phyloP scores from a whole-genome alignment of 1,284 basidiomycete genomes.

The Pseudozyma sp. region DNA sequence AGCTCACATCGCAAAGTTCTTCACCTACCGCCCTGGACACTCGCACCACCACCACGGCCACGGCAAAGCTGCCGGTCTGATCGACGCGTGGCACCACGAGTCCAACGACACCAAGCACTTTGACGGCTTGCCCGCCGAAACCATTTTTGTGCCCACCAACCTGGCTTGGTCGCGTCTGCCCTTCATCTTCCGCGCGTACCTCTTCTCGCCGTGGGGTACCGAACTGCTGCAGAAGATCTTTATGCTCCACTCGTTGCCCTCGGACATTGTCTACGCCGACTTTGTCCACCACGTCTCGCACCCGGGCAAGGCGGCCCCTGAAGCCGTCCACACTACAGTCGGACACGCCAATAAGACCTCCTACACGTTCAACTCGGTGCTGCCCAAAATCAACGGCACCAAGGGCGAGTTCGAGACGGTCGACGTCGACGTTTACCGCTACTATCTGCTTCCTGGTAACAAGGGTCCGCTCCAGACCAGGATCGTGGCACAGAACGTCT shows the following conservation, averaged over 20 bases:
- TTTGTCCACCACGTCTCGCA: slow-evolving; percentile 69
- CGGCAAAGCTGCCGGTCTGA: slow-evolving; percentile 63
- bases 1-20: slow-evolving; percentile 34
- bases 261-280: slow-evolving; percentile 74
- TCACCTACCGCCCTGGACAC: slow-evolving; percentile 71
- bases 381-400: slow-evolving; percentile 37
- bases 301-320: slow-evolving; percentile 2
- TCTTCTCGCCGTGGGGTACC: slow-evolving; percentile 78
- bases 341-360: slow-evolving; percentile 47
- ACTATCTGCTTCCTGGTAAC: slow-evolving; percentile 50
- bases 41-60: slow-evolving; percentile 70
- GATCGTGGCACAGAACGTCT: slow-evolving; percentile 74
- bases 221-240: slow-evolving; percentile 75
- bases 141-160: slow-evolving; percentile 78
- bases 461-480: slow-evolving; percentile 71
- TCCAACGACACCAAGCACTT: slow-evolving; percentile 16
- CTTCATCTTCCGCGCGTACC: slow-evolving; percentile 73
- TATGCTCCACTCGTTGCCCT: slow-evolving; percentile 77
- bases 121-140: slow-evolving; percentile 73
- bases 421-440: slow-evolving; percentile 56
- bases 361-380: slow-evolving; percentile 52
- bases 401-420: slow-evolving; percentile 49
- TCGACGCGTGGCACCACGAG: slow-evolving; percentile 22
- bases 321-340: slow-evolving; percentile 1
- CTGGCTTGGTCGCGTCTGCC: slow-evolving; percentile 76